Evolutionary conservation across 2,329 filamentous ascomycete species (phyloP), one percentile per base, ranked within the genome.

Genomic region (Ceratocystis huliohia): DNA sequence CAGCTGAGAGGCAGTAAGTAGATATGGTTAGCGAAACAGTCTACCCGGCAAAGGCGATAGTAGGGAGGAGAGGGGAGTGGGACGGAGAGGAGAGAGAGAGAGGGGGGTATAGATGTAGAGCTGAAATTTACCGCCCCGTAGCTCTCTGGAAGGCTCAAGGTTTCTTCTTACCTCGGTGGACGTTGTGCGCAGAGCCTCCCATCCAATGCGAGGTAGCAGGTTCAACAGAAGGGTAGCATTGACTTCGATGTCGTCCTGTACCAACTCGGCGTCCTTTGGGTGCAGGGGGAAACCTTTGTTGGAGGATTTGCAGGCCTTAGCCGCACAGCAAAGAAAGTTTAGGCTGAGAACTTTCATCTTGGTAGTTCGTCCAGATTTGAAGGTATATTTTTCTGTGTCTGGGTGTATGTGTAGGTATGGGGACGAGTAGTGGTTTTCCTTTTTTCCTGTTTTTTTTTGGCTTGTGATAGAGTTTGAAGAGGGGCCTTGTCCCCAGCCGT

Each of bases 271-370:
- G 72, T 97, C 91, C 72, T 88, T 88, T 66, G 94, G 93, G 75
- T 97, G 94, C 17, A 99, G 82, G 1, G 94, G 94, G 74, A 95
- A 97, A 28, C 91, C 90, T 64, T 83, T 79, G 5, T 87, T 80
- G 41, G 87, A 86, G 67, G 85, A 83, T 78, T 95, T 96, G 87
- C 94, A 99, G 66, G 88, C 82, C 81, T 96, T 97, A 74, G 95
- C 88, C 69, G 94, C 93, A 81, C 94, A 99, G 72, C 91, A 94
- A 70, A 97, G 81, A 77, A 99, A 99, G 78, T 97, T 97, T 73
- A 96, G 87, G 69, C 91, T 96, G 64, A 97, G 84, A 69, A 97
- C 81, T 77, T 97, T 97, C 94, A 99, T 99, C 66, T 67, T 68
- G 53, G 8, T 41, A 41, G 37, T 41, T 41, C 20, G 41, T 22